Conservation (phyloP, 345 rosid genomes). For the Gossypium australe region DNA sequence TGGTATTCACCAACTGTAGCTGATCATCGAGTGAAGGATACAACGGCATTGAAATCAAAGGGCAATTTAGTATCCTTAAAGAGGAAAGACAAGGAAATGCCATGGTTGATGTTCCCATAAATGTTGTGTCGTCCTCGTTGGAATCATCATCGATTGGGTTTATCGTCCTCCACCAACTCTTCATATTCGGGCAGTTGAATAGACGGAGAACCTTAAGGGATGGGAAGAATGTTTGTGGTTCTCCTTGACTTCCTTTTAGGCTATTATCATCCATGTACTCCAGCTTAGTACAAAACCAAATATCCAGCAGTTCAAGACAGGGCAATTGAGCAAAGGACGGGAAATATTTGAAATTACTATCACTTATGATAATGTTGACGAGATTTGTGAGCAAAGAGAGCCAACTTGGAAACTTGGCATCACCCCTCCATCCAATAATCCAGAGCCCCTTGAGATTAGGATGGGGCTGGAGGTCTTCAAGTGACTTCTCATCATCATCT, state of each 20-base stretch:
- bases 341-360: background rate
- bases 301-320: background rate
- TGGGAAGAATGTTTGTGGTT: background rate
- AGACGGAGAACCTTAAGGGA: fast-evolving
- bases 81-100: too few species aligned
- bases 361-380: too few species aligned
- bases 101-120: too few species aligned
- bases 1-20: too few species aligned
- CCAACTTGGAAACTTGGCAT: background rate
- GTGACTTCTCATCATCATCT: background rate
- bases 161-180: too few species aligned
- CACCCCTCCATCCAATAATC: background rate
- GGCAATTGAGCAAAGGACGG: background rate
- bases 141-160: background rate
- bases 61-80: fast-evolving
- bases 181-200: fast-evolving
- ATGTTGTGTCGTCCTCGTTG: too few species aligned
- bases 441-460: background rate
- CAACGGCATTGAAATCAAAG: too few species aligned
- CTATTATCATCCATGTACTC: too few species aligned
- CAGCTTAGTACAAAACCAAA: fast-evolving
- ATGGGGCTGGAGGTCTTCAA: background rate
- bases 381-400: background rate
- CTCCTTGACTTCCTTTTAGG: background rate
- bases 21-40: too few species aligned